Conservation (phyloP, 306 rosid genomes). For the cucumber (Cucumis sativus) region Cucumber_9930_V3 NC_026659.2:19653501-19654000, state of each 20-base stretch:
- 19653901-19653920: slow-evolving; percentile 63
- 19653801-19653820: slow-evolving; percentile 59
- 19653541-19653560: slow-evolving; percentile 30
- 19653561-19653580: slow-evolving; percentile 7
- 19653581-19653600: slow-evolving; percentile 1
- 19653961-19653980: slow-evolving; percentile 28
- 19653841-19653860: slow-evolving; percentile 70
- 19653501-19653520: slow-evolving; percentile 11
- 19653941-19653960: slow-evolving; percentile 33
- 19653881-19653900: slow-evolving; percentile 38
- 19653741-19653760: slow-evolving; percentile 82
- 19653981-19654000: slow-evolving; percentile 24
- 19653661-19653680: slow-evolving; percentile 52
- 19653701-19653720: slow-evolving; percentile 43
- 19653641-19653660: slow-evolving; percentile 20
- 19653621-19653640: slow-evolving; percentile 11
- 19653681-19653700: slow-evolving; percentile 70
- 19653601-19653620: slow-evolving; percentile 7
- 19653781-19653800: slow-evolving; percentile 59
- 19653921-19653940: slow-evolving; percentile 51
- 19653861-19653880: slow-evolving; percentile 32
- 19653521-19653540: slow-evolving; percentile 46
- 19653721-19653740: slow-evolving; percentile 88
- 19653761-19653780: slow-evolving; percentile 61
- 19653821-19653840: slow-evolving; percentile 68